phyloP scores from a whole-genome alignment of 2,329 filamentous ascomycete genomes.

The Trichophyton verrucosum region DNA sequence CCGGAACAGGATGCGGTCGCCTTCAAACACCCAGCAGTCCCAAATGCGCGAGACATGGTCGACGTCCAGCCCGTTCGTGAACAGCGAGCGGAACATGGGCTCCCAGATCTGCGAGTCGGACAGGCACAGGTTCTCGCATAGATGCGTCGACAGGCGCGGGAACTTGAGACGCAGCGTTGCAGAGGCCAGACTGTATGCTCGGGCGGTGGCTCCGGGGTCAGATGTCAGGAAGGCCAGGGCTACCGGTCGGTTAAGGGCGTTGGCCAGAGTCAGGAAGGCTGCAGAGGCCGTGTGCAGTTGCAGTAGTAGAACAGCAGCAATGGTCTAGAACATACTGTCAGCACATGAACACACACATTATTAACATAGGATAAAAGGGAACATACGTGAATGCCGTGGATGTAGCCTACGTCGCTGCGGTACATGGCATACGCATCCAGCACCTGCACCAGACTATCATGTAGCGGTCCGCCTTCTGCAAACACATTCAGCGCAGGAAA shows the following conservation, averaged over 20 bases:
- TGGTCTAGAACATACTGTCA: constrained; percentile 25
- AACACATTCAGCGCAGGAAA: constrained; percentile 50
- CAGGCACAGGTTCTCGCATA: constrained; percentile 31
- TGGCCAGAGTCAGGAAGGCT: constrained; percentile 48
- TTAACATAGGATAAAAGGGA: no score
- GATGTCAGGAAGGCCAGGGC: constrained; percentile 50
- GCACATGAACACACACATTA: not conserved
- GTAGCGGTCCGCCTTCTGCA: constrained; percentile 41
- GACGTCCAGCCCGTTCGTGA: constrained; percentile 40
- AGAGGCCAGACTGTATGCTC: constrained; percentile 44
- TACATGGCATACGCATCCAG: constrained; percentile 53
- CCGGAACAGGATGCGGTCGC: constrained; percentile 39
- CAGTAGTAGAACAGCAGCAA: constrained; percentile 47
- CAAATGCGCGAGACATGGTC: constrained; percentile 45
- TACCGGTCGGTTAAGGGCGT: constrained; percentile 48
- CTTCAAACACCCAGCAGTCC: constrained; percentile 52
- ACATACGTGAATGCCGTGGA: constrained; percentile 45
- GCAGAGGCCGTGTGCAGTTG: constrained; percentile 41
- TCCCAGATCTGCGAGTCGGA: constrained; percentile 38
- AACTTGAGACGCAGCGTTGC: constrained; percentile 47
- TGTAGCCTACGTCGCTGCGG: constrained; percentile 49
- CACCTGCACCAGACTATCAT: constrained; percentile 45
- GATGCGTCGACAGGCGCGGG: constrained; percentile 42
- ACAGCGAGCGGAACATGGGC: constrained; percentile 43
- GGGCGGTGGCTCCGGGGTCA: constrained; percentile 44